Evolutionary conservation across 805 yeast genomes (phyloP).

Genomic region (Schwanniomyces pseudopolymorphus): DNA sequence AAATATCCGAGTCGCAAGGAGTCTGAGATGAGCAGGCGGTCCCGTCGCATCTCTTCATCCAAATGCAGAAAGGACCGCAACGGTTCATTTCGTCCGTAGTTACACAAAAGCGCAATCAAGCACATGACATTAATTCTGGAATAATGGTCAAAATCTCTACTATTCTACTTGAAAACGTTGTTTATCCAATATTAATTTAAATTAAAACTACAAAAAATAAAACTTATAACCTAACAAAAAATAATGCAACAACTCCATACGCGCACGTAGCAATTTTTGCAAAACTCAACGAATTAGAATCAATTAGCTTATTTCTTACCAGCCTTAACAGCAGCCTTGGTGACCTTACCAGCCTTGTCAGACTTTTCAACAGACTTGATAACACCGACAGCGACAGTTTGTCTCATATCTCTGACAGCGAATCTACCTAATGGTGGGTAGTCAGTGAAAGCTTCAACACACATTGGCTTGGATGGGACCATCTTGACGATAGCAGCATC

Average conservation of each 20-base stretch:
- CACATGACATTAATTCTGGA: no score
- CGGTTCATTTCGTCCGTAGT: not conserved
- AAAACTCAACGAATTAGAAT: not conserved
- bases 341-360: conserved; percentile 50
- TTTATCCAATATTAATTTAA: not conserved
- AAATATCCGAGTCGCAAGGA: not conserved
- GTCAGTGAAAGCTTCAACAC: conserved; percentile 45
- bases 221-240: not conserved
- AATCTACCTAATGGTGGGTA: conserved; percentile 48
- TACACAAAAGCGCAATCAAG: no score
- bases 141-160: no score
- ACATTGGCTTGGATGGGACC: conserved; percentile 45
- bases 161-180: not conserved
- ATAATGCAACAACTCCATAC: not conserved
- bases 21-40: not conserved
- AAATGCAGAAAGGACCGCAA: not conserved
- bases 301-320: conserved; percentile 47
- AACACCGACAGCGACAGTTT: conserved; percentile 99
- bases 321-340: conserved; percentile 50
- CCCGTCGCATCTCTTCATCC: not conserved
- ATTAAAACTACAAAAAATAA: not conserved
- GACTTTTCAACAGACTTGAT: conserved; percentile 67
- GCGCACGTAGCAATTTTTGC: not conserved
- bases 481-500: conserved; percentile 42
- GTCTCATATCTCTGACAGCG: conserved; percentile 98